These are phyloP conservation scores for Fomitopsis pinicola DNA, from an alignment of 1,284 basidiomycete species.

Conservation along the genomic window DNA sequence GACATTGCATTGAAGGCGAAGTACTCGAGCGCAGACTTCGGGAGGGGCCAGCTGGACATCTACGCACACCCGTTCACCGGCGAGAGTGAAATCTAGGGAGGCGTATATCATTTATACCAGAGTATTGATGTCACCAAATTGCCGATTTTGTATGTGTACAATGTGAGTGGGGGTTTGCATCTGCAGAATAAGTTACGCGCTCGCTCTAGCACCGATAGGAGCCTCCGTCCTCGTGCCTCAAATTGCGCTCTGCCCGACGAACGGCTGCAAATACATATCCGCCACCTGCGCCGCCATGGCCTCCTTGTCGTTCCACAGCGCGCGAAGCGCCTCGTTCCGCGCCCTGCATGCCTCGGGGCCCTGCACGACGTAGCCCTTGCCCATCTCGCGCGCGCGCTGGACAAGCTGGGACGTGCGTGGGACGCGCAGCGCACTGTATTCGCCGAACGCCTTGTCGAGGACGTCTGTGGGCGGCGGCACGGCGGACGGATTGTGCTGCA, in stretches of 20 bases:
- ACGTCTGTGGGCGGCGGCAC: conserved; percentile 24
- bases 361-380: conserved; percentile 32
- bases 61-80: neutral
- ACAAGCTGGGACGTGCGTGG: conserved; percentile 32
- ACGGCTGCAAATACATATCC: neutral
- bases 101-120: too few relatives aligned
- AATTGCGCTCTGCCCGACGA: conserved; percentile 5
- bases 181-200: neutral
- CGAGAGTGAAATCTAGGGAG: neutral
- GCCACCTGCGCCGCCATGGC: neutral
- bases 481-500: conserved; percentile 29
- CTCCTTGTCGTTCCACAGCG: conserved; percentile 18
- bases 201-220: neutral
- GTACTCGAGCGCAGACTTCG: neutral
- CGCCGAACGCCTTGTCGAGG: conserved; percentile 28
- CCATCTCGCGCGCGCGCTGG: conserved; percentile 32
- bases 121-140: too few relatives aligned
- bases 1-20: conserved; percentile 1
- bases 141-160: neutral
- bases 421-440: conserved; percentile 29
- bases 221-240: neutral
- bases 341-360: conserved; percentile 30
- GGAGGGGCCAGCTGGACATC: neutral
- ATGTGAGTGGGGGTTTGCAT: neutral
- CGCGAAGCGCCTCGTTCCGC: conserved; percentile 17